Evolutionary conservation across 2,329 filamentous ascomycete species (phyloP).

Genomic region (Colletotrichum neosansevieriae): DNA sequence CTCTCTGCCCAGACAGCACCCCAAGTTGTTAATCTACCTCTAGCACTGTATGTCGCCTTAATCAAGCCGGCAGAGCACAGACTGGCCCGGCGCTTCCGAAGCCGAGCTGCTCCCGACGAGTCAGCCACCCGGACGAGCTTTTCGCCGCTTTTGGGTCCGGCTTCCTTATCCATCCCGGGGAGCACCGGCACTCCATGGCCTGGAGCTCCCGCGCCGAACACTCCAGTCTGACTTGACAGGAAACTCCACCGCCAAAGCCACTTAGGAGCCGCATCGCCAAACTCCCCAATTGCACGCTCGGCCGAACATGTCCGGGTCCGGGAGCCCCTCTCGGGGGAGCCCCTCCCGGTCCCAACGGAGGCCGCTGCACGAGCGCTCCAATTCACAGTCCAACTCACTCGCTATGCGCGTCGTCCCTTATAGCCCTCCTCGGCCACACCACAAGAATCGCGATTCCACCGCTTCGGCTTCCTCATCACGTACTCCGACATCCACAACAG

Average conservation of each 20-base stretch:
- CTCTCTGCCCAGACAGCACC: background rate
- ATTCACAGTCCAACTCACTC: conserved; percentile 56
- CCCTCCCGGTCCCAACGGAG: conserved; percentile 46
- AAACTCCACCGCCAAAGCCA: background rate
- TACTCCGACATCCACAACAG: conserved; percentile 31
- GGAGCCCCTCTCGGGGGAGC: conserved; percentile 37
- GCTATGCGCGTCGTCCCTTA: conserved; percentile 64
- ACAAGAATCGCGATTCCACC: conserved; percentile 36
- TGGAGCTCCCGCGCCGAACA: conserved; percentile 12
- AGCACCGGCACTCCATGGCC: conserved; percentile 29
- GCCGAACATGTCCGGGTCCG: conserved; percentile 45
- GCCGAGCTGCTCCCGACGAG: conserved; percentile 15
- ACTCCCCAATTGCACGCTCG: conserved; percentile 15
- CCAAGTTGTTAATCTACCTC: background rate
- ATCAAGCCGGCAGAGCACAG: conserved; percentile 27
- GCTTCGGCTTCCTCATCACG: conserved; percentile 40
- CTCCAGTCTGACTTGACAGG: conserved; percentile 36
- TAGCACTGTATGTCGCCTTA: background rate
- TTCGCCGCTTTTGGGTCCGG: conserved; percentile 6
- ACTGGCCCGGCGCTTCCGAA: conserved; percentile 17
- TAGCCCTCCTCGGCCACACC: conserved; percentile 56
- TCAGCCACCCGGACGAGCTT: conserved; percentile 10
- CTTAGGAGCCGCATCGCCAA: background rate
- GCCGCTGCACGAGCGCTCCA: conserved; percentile 55
- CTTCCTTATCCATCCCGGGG: background rate